Base-by-base conservation (phyloP, 1,284 basidiomycete genomes). In the Moniliella sp. region DNA sequence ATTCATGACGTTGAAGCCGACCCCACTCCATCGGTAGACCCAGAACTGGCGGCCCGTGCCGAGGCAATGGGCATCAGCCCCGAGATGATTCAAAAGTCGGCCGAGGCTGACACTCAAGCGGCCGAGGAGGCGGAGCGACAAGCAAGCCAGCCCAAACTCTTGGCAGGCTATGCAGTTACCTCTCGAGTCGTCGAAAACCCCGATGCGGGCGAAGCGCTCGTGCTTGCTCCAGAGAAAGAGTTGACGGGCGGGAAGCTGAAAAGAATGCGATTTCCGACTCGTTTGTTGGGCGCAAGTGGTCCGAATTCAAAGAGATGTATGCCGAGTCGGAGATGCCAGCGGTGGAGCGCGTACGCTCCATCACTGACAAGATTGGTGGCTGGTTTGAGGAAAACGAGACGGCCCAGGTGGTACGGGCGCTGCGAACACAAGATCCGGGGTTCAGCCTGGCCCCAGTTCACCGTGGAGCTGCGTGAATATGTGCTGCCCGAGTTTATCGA, bases 371-470 rank as follows among this genome's bases (percentile, higher is more conserved):
- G 1, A 69, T 97, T 29, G 80, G 79, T 1, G 72, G 74, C 2
- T 78, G 78, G 68, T 88, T 93, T 50, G 88, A 93, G 43, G 91
- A 99, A 65, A 99, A 83, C 53, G 91, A 99, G 67, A 88, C 78
- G 26, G 88, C 84, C 9, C 78, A 79, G 57, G 91, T 97, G 15
- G 75, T 79, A 51, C 81, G 76, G 62, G 60, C 68, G 21, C 66
- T 91, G 50, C 81, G 76, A 61, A 61, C 68, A 19, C 66, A 91
- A 50, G 91, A 99, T 59, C 82, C 88, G 3, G 62, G 64, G 10
- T 99, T 93, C 64, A 75, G 71, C 33, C 71, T 78, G 50, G 86
- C 93, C 57, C 62, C 64, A 13, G 97, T 93, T 58, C 76, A 83
- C 53, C 69, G 76, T 36, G 91, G n/a, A 97, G 57, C 61, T 97